phyloP scores from a whole-genome alignment of 1,284 basidiomycete genomes.

The Austroboletus niveus region DNA sequence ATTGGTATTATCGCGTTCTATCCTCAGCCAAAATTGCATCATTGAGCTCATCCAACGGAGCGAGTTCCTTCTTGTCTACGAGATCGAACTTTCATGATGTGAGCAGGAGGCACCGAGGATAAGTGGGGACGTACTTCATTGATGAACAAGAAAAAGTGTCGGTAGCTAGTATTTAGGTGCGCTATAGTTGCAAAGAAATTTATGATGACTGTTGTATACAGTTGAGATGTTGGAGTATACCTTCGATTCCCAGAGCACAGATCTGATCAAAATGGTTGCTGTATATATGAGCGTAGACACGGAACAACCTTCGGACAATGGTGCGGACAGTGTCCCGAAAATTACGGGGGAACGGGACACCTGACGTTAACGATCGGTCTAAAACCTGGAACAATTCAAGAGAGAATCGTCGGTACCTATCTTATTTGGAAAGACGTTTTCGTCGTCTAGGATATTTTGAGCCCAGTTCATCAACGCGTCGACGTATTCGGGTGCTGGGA shows the following conservation, averaged over 20 bases:
- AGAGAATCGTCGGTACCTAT: slow-evolving; percentile 59
- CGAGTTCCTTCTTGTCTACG: slow-evolving; percentile 96
- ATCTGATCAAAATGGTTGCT: slow-evolving; percentile 99
- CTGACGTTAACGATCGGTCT: slow-evolving; percentile 38
- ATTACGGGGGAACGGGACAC: slow-evolving; percentile 88
- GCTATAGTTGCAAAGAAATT: slow-evolving; percentile 50
- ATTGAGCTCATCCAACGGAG: slow-evolving; percentile 95
- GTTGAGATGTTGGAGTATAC: slow-evolving; percentile 41
- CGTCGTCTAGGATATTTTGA: slow-evolving; percentile 91
- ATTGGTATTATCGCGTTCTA: slow-evolving; percentile 43
- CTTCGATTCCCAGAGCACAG: slow-evolving; percentile 97
- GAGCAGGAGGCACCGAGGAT: slow-evolving; percentile 2
- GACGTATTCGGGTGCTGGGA: slow-evolving; percentile 95
- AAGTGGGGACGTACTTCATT: slow-evolving; percentile 67
- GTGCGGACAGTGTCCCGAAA: slow-evolving; percentile 92
- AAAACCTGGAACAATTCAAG: background rate
- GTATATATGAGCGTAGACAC: slow-evolving; percentile 98
- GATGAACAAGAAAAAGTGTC: slow-evolving; percentile 97
- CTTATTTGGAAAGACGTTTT: slow-evolving; percentile 90
- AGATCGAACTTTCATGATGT: slow-evolving; percentile 74
- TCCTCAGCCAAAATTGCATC: slow-evolving; percentile 91
- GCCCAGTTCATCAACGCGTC: slow-evolving; percentile 99
- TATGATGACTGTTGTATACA: background rate
- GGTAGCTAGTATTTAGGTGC: slow-evolving; percentile 98
- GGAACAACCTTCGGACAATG: slow-evolving; percentile 90